Conservation (phyloP, 352 stramenopile genomes). For the Globisporangium middletonii region DNA sequence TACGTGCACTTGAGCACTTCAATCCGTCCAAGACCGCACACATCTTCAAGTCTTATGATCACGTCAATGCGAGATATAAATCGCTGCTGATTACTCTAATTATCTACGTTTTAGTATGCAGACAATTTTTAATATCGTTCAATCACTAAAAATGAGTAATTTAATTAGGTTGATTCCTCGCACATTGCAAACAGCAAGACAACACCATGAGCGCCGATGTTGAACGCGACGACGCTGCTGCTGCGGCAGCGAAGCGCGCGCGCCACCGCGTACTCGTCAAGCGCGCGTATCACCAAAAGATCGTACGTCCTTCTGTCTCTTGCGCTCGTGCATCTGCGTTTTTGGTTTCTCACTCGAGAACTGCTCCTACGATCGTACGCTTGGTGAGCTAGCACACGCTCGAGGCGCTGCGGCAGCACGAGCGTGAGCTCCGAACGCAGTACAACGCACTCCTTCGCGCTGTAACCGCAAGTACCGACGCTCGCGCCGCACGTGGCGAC, state of each 20-base stretch:
- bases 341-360: not conserved
- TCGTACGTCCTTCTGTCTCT: constrained; percentile 12
- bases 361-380: not conserved
- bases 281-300: constrained; percentile 27
- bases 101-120: no score
- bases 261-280: constrained; percentile 28
- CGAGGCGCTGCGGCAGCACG: constrained; percentile 22
- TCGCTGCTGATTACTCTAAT: no score
- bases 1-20: no score
- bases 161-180: no score
- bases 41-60: no score
- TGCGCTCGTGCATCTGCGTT: not conserved
- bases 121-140: no score
- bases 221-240: not conserved
- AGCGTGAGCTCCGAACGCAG: constrained; percentile 19
- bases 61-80: no score
- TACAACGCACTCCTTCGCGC: constrained; percentile 22
- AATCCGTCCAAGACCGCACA: no score
- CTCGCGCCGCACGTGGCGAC: not conserved
- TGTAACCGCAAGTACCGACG: constrained; percentile 7
- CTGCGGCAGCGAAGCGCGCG: not conserved
- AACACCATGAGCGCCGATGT: not conserved
- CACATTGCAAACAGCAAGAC: no score
- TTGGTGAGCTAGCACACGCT: constrained; percentile 21
- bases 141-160: no score